Evolutionary conservation across 106 monocot species (phyloP), one percentile per base, ranked within the genome.

Genomic region (Iris macrosiphon): DNA sequence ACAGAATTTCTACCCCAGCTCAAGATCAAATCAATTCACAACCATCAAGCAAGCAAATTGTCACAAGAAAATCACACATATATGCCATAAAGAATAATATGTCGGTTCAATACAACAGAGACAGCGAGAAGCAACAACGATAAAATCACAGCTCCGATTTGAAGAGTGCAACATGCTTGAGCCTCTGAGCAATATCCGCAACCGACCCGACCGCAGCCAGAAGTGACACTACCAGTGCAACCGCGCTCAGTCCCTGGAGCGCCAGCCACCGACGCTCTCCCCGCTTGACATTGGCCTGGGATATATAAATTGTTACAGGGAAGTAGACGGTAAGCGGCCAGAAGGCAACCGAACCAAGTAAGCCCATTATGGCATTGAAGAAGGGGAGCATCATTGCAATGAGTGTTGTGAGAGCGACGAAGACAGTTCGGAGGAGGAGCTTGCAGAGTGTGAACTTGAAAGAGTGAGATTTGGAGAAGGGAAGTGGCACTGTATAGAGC

Each of bases 241-340:
- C 60, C 25, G 45, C 24, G 56, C 59, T 89, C 35, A 84, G 42
- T 12, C 16, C 21, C 42, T 78, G 77, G 40, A 88, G 60, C 27
- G 50, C 17, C 19, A 72, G 1, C 88, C 88, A 88, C 39, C 52
- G 72, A 5, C 14, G 17, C 38, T 66, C 51, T 9, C 79, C 79
- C 19, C 44, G 26, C 65, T 34, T 69, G 51, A 88, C 63, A 40
- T 79, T 61, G 2, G 72, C 52, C 32, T 73, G 78, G 8, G 51
- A 34, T 25, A 76, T 82, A 62, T 83, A 83, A 25, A 79, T 67
- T 1, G 72, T 73, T 41, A 83, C 70, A 0, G 83, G 88, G 60
- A 57, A 79, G 62, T 76, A 83, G 4, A 82, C 87, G 0, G 82
- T 88, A 31, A 82, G 28, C 2, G 87, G 87, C 82, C 82, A 82